Base-by-base conservation (phyloP, 2,329 filamentous ascomycete genomes). In the Pezicula neosporulosa region DNA sequence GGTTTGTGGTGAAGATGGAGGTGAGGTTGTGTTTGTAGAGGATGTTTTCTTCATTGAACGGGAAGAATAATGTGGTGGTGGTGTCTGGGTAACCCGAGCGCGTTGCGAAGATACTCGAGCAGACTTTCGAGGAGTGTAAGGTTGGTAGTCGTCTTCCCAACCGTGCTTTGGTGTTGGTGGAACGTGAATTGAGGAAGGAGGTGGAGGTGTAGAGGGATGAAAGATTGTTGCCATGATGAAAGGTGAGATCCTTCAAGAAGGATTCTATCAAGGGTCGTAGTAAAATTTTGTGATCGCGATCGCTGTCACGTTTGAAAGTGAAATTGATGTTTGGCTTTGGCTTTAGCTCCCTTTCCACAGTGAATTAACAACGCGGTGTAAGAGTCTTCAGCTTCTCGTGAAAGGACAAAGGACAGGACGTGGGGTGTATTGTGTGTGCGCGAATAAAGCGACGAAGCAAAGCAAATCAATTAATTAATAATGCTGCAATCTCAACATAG, bases 91-190 rank as follows among this genome's bases (percentile, higher is more conserved):
- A 51, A 52, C 75, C 70, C 53, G 70, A 62, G 43, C 70, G 62
- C 76, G 75, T 61, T 83, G 78, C 39, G 76, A 75, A 51, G 81
- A 81, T 59, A 89, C 77, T 58, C 86, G 80, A 53, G 80, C 78
- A 4, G 84, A 87, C 62, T 87, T 86, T 67, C 86, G 81, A 49
- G 86, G 84, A 54, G 85, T 83, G 65, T 84, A 91, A 42, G 87
- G 87, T 63, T 89, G 80, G 76, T 85, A 91, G 56, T 76, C 71
- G 69, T 92, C 87, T 58, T 77, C 75, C 62, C 77, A 83, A 36
- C 87, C 87, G 63, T 83, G 79, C 53, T 79, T 80, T 44, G 88
- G 88, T 50, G 87, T 84, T 38, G 81, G 80, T 54, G 88, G 88
- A 45, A 85, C 89, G 65, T 75, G 82, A 55, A 87, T 70, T 56